A percentile compares a stretch with the other conserved stretches of the same genome.
phyloP scores from a whole-genome alignment of 2,329 filamentous ascomycete genomes.

The Ophiostoma angusticollis region DNA sequence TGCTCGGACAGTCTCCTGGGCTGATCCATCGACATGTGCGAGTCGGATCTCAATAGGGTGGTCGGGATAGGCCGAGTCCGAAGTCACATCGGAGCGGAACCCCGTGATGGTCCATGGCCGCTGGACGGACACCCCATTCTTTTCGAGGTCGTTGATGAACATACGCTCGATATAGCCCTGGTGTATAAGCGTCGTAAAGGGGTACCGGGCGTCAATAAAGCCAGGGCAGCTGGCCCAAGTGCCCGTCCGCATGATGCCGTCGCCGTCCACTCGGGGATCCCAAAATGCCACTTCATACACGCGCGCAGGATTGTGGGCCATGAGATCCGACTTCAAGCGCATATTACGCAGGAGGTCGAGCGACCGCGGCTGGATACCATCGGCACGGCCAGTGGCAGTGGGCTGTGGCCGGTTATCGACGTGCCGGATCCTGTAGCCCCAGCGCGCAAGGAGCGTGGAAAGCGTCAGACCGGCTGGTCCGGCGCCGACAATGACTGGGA shows the following conservation, averaged over 20 bases:
- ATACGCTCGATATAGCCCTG: slow-evolving; percentile 60
- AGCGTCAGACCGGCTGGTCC: slow-evolving; percentile 81
- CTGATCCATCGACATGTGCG: slow-evolving; percentile 60
- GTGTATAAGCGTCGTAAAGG: slow-evolving; percentile 57
- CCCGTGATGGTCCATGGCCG: slow-evolving; percentile 51
- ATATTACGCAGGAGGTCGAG: slow-evolving; percentile 79
- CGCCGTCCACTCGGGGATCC: slow-evolving; percentile 45
- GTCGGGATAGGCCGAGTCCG: slow-evolving; percentile 31
- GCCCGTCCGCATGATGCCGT: slow-evolving; percentile 51
- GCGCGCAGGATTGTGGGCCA: slow-evolving; percentile 75
- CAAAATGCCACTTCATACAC: slow-evolving; percentile 70
- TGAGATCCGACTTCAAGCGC: slow-evolving; percentile 76
- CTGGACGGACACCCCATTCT: slow-evolving; percentile 47
- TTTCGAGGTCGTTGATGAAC: slow-evolving; percentile 52
- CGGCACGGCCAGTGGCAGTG: slow-evolving; percentile 72
- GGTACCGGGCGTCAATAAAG: slow-evolving; percentile 63
- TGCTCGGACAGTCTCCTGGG: slow-evolving; percentile 51
- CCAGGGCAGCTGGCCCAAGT: slow-evolving; percentile 80
- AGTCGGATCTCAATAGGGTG: slow-evolving; percentile 75
- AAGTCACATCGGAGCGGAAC: slow-evolving; percentile 45
- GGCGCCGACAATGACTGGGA: slow-evolving; percentile 68
- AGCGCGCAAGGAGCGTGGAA: slow-evolving; percentile 75
- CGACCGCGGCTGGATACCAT: slow-evolving; percentile 84
- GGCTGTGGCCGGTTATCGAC: slow-evolving; percentile 83
- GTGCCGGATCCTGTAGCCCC: slow-evolving; percentile 92